These are phyloP conservation scores for Cyclotella distinguenda DNA, from an alignment of 108 stramenopile species.

Conservation along the genomic window DNA sequence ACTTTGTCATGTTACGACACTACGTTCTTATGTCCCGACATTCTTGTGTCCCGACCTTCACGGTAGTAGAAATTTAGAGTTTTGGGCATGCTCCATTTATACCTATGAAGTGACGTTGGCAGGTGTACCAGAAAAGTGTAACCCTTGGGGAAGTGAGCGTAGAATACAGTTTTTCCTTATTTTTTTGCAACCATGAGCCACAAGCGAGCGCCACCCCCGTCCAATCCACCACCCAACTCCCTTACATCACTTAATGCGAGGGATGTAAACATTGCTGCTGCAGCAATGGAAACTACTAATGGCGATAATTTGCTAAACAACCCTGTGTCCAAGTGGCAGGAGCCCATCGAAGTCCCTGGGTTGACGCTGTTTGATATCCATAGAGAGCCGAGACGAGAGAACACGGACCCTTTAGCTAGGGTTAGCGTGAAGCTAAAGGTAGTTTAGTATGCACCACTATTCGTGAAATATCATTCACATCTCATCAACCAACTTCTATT, in stretches of 20 bases:
- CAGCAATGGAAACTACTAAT: not conserved
- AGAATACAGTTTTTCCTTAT: too few relatives aligned
- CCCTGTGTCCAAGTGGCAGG: slow-evolving; percentile 56
- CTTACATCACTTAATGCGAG: not conserved
- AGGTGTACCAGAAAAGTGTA: too few relatives aligned
- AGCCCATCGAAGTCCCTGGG: slow-evolving; percentile 38
- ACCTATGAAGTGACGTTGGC: too few relatives aligned
- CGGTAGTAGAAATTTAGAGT: too few relatives aligned
- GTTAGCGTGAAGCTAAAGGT: slow-evolving; percentile 35
- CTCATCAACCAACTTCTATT: not conserved
- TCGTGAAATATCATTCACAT: not conserved
- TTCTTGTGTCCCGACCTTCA: too few relatives aligned
- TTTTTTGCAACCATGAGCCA: slow-evolving; percentile 13
- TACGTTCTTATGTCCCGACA: not conserved
- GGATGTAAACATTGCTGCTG: not conserved
- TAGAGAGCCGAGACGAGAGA: slow-evolving; percentile 42
- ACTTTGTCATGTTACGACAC: slow-evolving; percentile 10
- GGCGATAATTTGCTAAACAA: slow-evolving; percentile 19
- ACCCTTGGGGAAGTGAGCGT: too few relatives aligned
- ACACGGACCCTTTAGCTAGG: slow-evolving; percentile 8
- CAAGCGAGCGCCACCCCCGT: slow-evolving; percentile 18
- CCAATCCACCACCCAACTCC: slow-evolving; percentile 4
- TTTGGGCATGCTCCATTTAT: too few relatives aligned
- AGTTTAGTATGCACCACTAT: not conserved
- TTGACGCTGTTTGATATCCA: slow-evolving; percentile 62